A percentile compares a stretch with the other conserved stretches of the same genome.
Evolutionary conservation across 176 grass and related monocot species (phyloP).

Genomic region (Zea luxurians): DNA sequence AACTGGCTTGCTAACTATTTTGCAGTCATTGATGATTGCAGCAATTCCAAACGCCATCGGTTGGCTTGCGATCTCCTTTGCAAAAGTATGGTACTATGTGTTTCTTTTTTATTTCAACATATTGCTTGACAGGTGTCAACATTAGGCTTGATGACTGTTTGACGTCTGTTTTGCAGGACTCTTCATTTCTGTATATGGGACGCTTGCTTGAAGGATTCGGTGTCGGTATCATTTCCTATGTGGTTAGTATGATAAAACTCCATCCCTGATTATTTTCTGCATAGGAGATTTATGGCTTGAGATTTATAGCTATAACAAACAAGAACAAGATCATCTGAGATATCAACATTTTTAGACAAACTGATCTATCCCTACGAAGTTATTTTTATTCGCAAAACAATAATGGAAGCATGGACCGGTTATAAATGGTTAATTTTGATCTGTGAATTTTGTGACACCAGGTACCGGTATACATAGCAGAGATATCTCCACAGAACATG

Average conservation of each 20-base stretch:
- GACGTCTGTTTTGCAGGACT: slow-evolving; percentile 52
- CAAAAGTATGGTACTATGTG: slow-evolving; percentile 49
- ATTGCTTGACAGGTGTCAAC: background rate
- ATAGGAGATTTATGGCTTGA: background rate
- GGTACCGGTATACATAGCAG: slow-evolving; percentile 93
- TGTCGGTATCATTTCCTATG: slow-evolving; percentile 88
- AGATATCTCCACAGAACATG: slow-evolving; percentile 82
- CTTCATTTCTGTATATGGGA: slow-evolving; percentile 88
- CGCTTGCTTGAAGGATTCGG: slow-evolving; percentile 87
- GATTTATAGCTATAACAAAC: background rate
- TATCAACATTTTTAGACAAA: background rate
- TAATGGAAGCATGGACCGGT: background rate
- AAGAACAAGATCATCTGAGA: background rate
- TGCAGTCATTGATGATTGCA: slow-evolving; percentile 85
- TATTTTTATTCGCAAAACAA: background rate
- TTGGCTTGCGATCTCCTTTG: slow-evolving; percentile 93
- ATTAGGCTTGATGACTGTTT: background rate
- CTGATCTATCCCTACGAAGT: background rate
- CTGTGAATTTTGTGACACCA: slow-evolving; percentile 33
- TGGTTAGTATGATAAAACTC: slow-evolving; percentile 40
- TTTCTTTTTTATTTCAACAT: slow-evolving; percentile 1
- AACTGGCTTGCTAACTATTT: slow-evolving; percentile 4
- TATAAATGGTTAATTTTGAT: background rate
- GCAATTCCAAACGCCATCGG: slow-evolving; percentile 87
- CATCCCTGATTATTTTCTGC: slow-evolving; percentile 2